These are phyloP conservation scores for Astrothelium macrocarpum DNA, from an alignment of 495 filamentous ascomycete species.

Conservation along the genomic window DNA sequence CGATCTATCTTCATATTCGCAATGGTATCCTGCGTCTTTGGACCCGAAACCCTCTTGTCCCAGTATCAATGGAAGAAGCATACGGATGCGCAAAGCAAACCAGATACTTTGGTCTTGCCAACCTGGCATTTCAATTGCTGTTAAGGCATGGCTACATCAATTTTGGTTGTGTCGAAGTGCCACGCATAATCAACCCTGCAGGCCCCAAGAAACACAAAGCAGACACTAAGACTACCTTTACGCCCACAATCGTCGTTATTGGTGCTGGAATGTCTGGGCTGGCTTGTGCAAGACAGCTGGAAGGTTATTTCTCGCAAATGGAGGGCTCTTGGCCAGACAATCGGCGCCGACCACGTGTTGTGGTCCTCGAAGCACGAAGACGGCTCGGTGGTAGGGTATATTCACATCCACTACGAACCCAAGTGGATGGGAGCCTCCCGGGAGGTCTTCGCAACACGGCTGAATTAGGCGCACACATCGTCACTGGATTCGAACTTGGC, in stretches of 20 bases:
- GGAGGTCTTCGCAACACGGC: constrained; percentile 59
- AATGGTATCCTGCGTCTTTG: constrained; percentile 91
- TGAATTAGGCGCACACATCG: constrained; percentile 94
- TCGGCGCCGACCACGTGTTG: constrained; percentile 57
- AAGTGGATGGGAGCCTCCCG: constrained; percentile 39
- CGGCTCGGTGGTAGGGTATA: constrained; percentile 92
- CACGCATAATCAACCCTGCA: constrained; percentile 30
- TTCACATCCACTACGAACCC: constrained; percentile 70
- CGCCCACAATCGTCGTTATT: constrained; percentile 75
- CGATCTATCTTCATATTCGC: constrained; percentile 91
- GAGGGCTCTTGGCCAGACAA: constrained; percentile 49
- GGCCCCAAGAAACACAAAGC: constrained; percentile 34
- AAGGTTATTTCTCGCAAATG: constrained; percentile 72
- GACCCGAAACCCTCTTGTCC: constrained; percentile 80
- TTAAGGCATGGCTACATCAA: constrained; percentile 90
- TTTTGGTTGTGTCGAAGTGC: constrained; percentile 77
- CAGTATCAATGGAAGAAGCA: constrained; percentile 80
- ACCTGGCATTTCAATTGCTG: constrained; percentile 86
- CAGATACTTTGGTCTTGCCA: constrained; percentile 84
- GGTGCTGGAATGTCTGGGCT: constrained; percentile 93
- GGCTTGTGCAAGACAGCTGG: constrained; percentile 83
- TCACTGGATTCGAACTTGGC: constrained; percentile 90
- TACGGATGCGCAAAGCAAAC: constrained; percentile 83
- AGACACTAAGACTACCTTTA: constrained; percentile 39
- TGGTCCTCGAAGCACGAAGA: constrained; percentile 79